Percentiles rank a stretch among this genome's conserved stretches.
Evolutionary conservation across 2,329 filamentous ascomycete species (phyloP).

Genomic region (Rhinocladiella similis): DNA sequence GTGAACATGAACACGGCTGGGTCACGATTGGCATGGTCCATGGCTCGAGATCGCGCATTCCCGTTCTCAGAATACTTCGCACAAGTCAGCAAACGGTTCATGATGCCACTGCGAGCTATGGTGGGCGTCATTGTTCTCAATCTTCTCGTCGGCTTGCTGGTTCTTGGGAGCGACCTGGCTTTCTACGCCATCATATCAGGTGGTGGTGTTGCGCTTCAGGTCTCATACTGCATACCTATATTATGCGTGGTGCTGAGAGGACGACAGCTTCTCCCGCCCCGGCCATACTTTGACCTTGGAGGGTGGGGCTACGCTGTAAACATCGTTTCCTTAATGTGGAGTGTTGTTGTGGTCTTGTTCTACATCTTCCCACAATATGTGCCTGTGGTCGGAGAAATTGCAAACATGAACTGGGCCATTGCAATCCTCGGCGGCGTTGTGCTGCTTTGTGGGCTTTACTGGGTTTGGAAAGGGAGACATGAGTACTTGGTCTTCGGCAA

Average conservation of each 20-base stretch:
- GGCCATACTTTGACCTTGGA: conserved; percentile 24
- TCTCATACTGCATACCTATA: conserved; percentile 24
- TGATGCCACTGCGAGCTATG: conserved; percentile 52
- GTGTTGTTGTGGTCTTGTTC: conserved; percentile 19
- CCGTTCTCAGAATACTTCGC: conserved; percentile 56
- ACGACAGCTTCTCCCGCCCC: conserved; percentile 21
- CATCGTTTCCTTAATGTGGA: conserved; percentile 20
- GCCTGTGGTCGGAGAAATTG: conserved; percentile 21
- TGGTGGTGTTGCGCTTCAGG: conserved; percentile 20
- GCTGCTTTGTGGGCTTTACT: conserved; percentile 22
- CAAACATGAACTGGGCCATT: conserved; percentile 27
- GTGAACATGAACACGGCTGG: conserved; percentile 26
- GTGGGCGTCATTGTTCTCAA: conserved; percentile 23
- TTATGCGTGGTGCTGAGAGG: conserved; percentile 22
- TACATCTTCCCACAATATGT: conserved; percentile 26
- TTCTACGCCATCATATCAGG: conserved; percentile 26
- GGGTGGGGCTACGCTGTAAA: conserved; percentile 24
- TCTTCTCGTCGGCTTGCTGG: conserved; percentile 18
- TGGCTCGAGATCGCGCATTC: conserved; percentile 61
- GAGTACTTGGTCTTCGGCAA: conserved; percentile 22
- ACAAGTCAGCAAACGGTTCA: conserved; percentile 53
- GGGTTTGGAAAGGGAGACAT: conserved; percentile 20
- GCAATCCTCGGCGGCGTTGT: conserved; percentile 23
- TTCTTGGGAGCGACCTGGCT: conserved; percentile 22
- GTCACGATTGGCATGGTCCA: conserved; percentile 23